A percentile compares a stretch with the other conserved stretches of the same genome.
phyloP scores from a whole-genome alignment of 306 rosid genomes.

The Lathyrus tuberosus region DNA sequence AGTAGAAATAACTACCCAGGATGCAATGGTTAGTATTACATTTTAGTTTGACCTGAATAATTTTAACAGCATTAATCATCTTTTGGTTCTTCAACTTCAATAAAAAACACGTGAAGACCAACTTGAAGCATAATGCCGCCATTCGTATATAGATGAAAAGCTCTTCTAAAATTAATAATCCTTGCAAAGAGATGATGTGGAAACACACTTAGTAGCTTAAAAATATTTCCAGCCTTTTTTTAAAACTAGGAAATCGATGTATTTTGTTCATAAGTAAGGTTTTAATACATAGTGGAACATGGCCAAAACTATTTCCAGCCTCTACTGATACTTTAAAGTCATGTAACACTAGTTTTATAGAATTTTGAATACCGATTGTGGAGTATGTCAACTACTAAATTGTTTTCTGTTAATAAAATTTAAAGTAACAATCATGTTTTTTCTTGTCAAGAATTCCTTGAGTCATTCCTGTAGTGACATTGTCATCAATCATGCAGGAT shows the following conservation, averaged over 20 bases:
- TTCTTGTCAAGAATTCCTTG: slow-evolving; percentile 30
- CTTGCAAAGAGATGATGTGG: not conserved
- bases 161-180: not conserved
- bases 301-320: not conserved
- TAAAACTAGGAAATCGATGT: not conserved
- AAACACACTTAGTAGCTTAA: slow-evolving; percentile 10
- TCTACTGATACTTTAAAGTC: not conserved
- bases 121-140: slow-evolving; percentile 16
- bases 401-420: slow-evolving; percentile 30
- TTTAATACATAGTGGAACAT: not conserved
- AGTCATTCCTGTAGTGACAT: slow-evolving; percentile 32
- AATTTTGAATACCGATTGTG: slow-evolving; percentile 9
- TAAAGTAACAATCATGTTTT: slow-evolving; percentile 29
- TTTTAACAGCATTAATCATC: slow-evolving; percentile 16
- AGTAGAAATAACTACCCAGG: slow-evolving; percentile 80
- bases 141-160: slow-evolving; percentile 8
- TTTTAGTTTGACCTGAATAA: slow-evolving; percentile 27
- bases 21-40: slow-evolving; percentile 72
- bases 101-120: slow-evolving; percentile 9
- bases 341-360: not conserved
- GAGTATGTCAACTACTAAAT: slow-evolving; percentile 23
- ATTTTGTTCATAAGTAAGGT: not conserved
- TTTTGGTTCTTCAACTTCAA: slow-evolving; percentile 21
- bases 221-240: not conserved
- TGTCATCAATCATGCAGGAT: slow-evolving; percentile 59